Evolutionary conservation across 352 stramenopile species (phyloP).

Genomic region (Phytophthora megakarya): DNA sequence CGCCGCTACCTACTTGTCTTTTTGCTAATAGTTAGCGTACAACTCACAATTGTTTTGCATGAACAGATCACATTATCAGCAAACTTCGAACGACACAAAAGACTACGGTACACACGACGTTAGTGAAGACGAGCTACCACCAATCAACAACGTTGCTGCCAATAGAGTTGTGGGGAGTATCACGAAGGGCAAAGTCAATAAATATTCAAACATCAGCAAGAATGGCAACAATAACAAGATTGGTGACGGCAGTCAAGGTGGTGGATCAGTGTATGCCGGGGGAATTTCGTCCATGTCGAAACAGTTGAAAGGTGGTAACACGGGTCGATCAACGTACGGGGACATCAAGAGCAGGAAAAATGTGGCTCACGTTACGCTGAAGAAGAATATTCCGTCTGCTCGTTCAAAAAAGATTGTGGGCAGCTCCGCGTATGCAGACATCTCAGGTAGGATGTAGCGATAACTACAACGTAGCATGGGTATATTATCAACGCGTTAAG

Average conservation of each 20-base stretch:
- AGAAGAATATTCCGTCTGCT: conserved; percentile 35
- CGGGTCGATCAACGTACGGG: conserved; percentile 41
- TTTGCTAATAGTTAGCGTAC: not conserved
- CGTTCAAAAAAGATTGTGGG: conserved; percentile 32
- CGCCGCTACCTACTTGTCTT: conserved; percentile 3
- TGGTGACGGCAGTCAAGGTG: conserved; percentile 20
- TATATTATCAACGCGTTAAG: conserved; percentile 19
- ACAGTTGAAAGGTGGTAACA: conserved; percentile 32
- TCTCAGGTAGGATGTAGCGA: conserved; percentile 31
- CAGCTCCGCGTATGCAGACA: conserved; percentile 30
- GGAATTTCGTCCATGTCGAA: conserved; percentile 32
- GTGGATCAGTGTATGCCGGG: conserved; percentile 26
- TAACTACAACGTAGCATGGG: conserved; percentile 24
- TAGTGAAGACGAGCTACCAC: conserved; percentile 54
- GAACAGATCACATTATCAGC: conserved; percentile 27
- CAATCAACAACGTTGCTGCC: conserved; percentile 43
- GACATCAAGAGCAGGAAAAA: conserved; percentile 44
- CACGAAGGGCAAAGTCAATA: conserved; percentile 33
- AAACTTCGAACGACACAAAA: conserved; percentile 28
- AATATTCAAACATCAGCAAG: conserved; percentile 37
- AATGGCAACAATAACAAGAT: conserved; percentile 36
- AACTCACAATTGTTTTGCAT: not conserved
- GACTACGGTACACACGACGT: conserved; percentile 33
- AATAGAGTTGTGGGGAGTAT: conserved; percentile 10
- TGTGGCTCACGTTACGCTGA: conserved; percentile 19